These are phyloP conservation scores for Mycena latifolia DNA, from an alignment of 768 basidiomycete species.

Conservation along the genomic window DNA sequence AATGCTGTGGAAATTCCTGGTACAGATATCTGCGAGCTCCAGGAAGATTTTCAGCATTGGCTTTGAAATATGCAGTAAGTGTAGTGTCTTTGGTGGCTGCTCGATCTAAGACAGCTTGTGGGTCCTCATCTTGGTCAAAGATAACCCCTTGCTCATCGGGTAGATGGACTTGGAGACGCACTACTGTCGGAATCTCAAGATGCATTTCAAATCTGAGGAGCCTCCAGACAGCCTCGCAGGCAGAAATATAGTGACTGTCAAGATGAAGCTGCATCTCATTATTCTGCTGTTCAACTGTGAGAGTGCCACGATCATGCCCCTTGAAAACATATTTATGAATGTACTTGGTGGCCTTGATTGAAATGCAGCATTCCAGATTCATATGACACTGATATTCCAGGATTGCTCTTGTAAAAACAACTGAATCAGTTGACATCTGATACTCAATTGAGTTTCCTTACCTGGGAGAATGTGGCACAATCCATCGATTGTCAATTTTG, in stretches of 20 bases:
- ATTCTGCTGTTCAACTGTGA: constrained; percentile 6
- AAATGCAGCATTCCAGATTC: constrained; percentile 7
- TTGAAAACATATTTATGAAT: no score
- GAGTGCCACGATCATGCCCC: constrained; percentile 7
- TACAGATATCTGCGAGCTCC: constrained; percentile 35
- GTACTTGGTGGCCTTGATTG: constrained; percentile 10
- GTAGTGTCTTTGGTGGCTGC: constrained; percentile 22
- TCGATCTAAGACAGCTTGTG: constrained; percentile 21
- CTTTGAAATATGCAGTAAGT: constrained; percentile 39
- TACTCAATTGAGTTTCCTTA: constrained; percentile 23
- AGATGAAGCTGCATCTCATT: constrained; percentile 36
- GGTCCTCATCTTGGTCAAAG: constrained; percentile 39
- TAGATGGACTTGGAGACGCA: constrained; percentile 48
- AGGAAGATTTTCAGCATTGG: constrained; percentile 30
- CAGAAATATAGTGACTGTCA: no score
- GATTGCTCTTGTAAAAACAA: no score
- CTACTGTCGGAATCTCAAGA: no score
- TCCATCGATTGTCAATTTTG: constrained; percentile 42
- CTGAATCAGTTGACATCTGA: no score
- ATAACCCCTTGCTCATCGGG: constrained; percentile 45
- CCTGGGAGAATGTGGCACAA: constrained; percentile 49
- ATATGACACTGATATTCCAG: constrained; percentile 6
- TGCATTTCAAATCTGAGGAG: no score
- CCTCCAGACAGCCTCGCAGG: no score
- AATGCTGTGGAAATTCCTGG: constrained; percentile 41